Conservation (phyloP, 1,284 basidiomycete species). For the Cutaneotrichosporon spelunceum region DNA sequence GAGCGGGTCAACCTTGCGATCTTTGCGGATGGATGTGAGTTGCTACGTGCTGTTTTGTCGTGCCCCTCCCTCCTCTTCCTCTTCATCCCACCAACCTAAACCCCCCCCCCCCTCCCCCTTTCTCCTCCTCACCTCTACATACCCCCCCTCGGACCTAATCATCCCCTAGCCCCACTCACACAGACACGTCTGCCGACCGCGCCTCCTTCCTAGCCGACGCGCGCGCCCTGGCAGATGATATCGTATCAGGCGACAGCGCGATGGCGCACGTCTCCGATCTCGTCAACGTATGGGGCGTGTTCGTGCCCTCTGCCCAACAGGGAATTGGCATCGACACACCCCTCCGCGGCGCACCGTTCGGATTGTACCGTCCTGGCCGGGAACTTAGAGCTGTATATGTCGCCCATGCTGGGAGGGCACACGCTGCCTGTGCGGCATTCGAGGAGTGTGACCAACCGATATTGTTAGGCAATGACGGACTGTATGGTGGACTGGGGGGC, state of each 20-base stretch:
- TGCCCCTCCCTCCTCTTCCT: neutral
- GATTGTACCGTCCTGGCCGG: constrained; percentile 72
- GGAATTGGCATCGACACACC: constrained; percentile 68
- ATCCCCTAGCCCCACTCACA: too few species aligned
- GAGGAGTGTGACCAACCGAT: constrained; percentile 69
- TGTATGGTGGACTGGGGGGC: constrained; percentile 78
- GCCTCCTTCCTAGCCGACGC: constrained; percentile 69
- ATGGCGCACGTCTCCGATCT: constrained; percentile 71
- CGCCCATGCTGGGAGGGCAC: constrained; percentile 63
- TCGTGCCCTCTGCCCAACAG: constrained; percentile 55
- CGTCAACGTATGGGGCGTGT: constrained; percentile 78
- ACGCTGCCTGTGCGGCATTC: constrained; percentile 61
- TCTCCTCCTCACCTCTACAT: neutral
- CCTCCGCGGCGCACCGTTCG: constrained; percentile 68
- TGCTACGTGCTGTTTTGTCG: neutral
- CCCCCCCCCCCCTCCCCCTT: neutral
- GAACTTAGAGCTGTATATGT: constrained; percentile 76
- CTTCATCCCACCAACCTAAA: neutral
- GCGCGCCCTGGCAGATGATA: constrained; percentile 62
- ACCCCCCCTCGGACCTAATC: constrained; percentile 2
- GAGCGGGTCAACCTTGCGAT: constrained; percentile 75
- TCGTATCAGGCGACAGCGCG: constrained; percentile 65
- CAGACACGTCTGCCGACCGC: constrained; percentile 63
- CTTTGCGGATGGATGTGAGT: constrained; percentile 76
- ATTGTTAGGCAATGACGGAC: constrained; percentile 71